Percentiles rank a stretch among this genome's conserved stretches.
These are phyloP conservation scores for Rhytidiadelphus loreus DNA, from an alignment of 225 moss, liverwort and hornwort genomes.

Conservation along the genomic window DNA sequence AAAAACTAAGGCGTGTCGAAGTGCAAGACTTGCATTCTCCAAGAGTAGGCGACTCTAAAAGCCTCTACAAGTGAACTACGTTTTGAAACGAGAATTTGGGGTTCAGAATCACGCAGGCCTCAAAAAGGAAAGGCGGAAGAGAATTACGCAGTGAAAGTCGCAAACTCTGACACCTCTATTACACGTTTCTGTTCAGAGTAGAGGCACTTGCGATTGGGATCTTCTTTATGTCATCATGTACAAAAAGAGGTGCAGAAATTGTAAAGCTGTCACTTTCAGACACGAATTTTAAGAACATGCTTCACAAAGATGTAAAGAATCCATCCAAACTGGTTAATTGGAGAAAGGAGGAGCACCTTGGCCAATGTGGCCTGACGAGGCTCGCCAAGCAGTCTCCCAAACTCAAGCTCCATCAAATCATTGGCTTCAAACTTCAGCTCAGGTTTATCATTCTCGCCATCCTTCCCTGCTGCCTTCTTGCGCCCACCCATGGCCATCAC, in stretches of 20 bases:
- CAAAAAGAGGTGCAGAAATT: neutral
- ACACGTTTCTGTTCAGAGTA: neutral
- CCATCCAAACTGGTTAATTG: neutral
- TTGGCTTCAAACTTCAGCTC: constrained; percentile 42
- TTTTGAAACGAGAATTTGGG: neutral
- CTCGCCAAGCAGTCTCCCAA: constrained; percentile 73
- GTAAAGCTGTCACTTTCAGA: neutral
- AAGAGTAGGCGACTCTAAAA: neutral
- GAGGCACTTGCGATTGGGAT: neutral
- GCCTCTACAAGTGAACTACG: neutral
- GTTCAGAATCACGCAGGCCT: neutral
- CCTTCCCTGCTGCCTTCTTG: constrained; percentile 23
- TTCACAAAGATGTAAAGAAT: neutral
- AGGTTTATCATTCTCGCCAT: constrained; percentile 14
- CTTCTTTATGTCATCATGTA: neutral
- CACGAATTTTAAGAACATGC: neutral
- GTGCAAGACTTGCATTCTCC: neutral
- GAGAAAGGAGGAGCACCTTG: constrained; percentile 24
- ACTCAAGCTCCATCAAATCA: constrained; percentile 72
- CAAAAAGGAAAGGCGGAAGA: neutral
- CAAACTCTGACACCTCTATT: neutral
- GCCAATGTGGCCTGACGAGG: constrained; percentile 60
- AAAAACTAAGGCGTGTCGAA: neutral
- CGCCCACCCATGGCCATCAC: constrained; percentile 22
- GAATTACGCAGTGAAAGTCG: neutral